Evolutionary conservation across 495 filamentous ascomycete species (phyloP).

Genomic region (Zalerion maritima): DNA sequence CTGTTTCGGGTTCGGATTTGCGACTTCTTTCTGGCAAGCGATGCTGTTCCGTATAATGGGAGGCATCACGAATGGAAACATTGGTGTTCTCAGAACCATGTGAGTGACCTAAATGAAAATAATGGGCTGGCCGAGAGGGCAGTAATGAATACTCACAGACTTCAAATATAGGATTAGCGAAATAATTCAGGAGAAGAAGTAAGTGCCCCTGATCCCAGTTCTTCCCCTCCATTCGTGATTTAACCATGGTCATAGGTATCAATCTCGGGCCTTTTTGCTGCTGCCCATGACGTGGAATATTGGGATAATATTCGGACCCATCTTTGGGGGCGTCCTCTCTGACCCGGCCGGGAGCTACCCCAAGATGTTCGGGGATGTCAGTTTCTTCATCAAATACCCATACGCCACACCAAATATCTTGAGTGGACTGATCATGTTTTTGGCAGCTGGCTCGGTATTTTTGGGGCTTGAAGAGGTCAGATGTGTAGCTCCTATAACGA

Average conservation of each 20-base stretch:
- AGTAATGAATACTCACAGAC: conserved; percentile 3
- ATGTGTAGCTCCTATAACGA: not conserved
- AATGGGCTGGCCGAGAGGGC: not conserved
- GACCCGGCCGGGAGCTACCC: conserved; percentile 63
- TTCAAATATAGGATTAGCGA: conserved; percentile 47
- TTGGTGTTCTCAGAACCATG: conserved; percentile 71
- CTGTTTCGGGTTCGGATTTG: conserved; percentile 69
- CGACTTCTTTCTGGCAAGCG: conserved; percentile 54
- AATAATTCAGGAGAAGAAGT: conserved; percentile 57
- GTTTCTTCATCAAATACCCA: conserved; percentile 53
- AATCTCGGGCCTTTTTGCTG: conserved; percentile 52
- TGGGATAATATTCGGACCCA: conserved; percentile 61
- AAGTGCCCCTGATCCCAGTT: not conserved
- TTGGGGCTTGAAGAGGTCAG: conserved; percentile 57
- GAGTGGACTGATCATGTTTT: conserved; percentile 49
- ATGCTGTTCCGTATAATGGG: conserved; percentile 59
- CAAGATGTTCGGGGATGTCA: conserved; percentile 47
- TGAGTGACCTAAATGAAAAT: conserved; percentile 9
- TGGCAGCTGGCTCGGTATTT: conserved; percentile 40
- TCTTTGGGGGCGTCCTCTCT: conserved; percentile 58
- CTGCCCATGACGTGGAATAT: conserved; percentile 69
- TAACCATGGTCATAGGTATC: conserved; percentile 25
- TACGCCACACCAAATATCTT: conserved; percentile 67
- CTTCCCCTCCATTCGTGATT: conserved; percentile 6
- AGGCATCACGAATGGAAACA: conserved; percentile 68